phyloP scores from a whole-genome alignment of 1,139 yeast genomes.

The Taiozyma sp. region DNA sequence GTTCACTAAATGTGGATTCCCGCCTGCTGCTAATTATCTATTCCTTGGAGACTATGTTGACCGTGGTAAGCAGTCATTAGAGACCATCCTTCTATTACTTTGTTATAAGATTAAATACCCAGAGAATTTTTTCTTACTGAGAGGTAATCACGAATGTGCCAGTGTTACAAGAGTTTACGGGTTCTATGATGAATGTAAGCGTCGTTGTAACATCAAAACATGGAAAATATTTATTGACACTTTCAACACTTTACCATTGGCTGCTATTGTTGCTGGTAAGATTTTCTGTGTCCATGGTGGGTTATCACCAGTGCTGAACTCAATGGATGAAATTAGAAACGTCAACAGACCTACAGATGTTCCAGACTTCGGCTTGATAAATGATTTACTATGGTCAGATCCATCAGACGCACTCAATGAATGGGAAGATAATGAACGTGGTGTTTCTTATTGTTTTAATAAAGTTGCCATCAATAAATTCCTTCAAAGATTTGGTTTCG shows the following conservation, averaged over 20 bases:
- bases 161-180: slow-evolving; percentile 95
- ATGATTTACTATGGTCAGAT: slow-evolving; percentile 93
- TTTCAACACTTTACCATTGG: slow-evolving; percentile 89
- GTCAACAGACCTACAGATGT: slow-evolving; percentile 96
- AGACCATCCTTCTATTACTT: slow-evolving; percentile 77
- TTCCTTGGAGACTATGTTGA: slow-evolving; percentile 96
- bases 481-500: slow-evolving; percentile 82
- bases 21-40: slow-evolving; percentile 91
- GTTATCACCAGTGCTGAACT: slow-evolving; percentile 81
- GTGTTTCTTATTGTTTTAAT: slow-evolving; percentile 94
- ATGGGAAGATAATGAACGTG: slow-evolving; percentile 98
- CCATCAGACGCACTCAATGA: slow-evolving; percentile 94
- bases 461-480: slow-evolving; percentile 92
- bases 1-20: slow-evolving; percentile 95
- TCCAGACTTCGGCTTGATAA: slow-evolving; percentile 90
- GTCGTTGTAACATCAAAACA: slow-evolving; percentile 86
- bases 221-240: slow-evolving; percentile 95
- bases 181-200: slow-evolving; percentile 94
- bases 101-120: slow-evolving; percentile 96
- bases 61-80: slow-evolving; percentile 91
- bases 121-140: slow-evolving; percentile 83
- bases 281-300: slow-evolving; percentile 99
- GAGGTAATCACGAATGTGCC: slow-evolving; percentile 98
- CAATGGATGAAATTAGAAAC: slow-evolving; percentile 87
- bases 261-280: slow-evolving; percentile 94